These are phyloP conservation scores for Termitomyces sp. DNA, from an alignment of 768 basidiomycete genomes.

Conservation along the genomic window DNA sequence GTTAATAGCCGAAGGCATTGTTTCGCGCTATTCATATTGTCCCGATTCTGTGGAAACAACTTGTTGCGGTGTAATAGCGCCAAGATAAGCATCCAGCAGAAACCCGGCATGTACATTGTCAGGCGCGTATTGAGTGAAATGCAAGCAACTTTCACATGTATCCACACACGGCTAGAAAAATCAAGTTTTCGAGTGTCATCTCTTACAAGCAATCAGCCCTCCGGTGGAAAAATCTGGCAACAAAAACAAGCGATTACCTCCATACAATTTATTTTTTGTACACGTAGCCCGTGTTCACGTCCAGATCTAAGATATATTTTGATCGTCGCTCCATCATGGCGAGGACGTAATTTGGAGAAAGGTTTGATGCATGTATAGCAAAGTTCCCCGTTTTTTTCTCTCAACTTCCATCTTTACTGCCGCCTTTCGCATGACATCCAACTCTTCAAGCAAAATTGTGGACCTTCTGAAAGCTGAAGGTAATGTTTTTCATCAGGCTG, in stretches of 20 bases:
- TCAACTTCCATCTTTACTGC: background rate
- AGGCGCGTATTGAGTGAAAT: background rate
- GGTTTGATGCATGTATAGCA: background rate
- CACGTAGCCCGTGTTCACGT: background rate
- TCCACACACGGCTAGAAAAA: background rate
- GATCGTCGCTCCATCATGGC: background rate
- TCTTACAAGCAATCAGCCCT: background rate
- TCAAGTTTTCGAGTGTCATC: background rate
- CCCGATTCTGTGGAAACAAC: background rate
- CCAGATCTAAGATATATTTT: conserved; percentile 1
- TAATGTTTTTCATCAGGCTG: conserved; percentile 33
- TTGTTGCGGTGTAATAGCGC: background rate
- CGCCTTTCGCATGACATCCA: background rate
- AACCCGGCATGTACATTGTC: too few species aligned
- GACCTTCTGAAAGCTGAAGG: conserved; percentile 37
- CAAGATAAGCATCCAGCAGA: background rate
- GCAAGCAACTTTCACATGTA: background rate
- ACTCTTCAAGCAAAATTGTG: conserved; percentile 7
- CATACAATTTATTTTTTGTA: background rate
- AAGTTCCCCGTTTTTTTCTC: background rate
- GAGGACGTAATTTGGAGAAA: conserved; percentile 2
- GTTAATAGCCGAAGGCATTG: background rate
- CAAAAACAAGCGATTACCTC: background rate
- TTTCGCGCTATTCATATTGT: background rate
- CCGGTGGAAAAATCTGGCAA: background rate